Base-by-base conservation (phyloP, 2,329 filamentous ascomycete genomes). In the Botrytis paeoniae region DNA sequence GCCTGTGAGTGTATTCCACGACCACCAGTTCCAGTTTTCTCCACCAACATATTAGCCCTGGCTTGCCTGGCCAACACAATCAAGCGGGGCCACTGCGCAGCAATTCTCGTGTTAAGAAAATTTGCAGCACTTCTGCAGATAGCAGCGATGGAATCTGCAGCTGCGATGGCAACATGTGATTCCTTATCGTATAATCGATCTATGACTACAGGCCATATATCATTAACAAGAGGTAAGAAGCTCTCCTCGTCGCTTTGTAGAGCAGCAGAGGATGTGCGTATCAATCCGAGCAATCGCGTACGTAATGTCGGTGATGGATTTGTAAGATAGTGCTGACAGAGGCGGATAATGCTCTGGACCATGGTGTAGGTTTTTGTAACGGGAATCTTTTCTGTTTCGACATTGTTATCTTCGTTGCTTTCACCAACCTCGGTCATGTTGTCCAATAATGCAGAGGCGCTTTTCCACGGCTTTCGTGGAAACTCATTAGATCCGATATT, bases 301-400 rank as follows among this genome's bases (percentile, higher is more conserved):
- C 95, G 91, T 14, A 99, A 87, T 18, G 89, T 88, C 0, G 95
- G 90, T 0, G 94, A 95, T 0, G 93, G 91, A 0, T 94, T 95
- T 9, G 95, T 94, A 18, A 99, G 88, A 81, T 98, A 96, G 80
- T 97, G 91, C 79, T 97, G 95, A 8, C 94, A 95, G 1, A 97
- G 89, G 66, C 89, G 88, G 37, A 94, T 89, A 73, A 99, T 96
- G 73, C 91, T 91, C 48, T 94, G 86, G 5, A 98, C 88, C 18
- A 98, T 87, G n/a, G 86, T 86, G 81, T 97, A 97, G 0, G 93
- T 93, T 76, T 92, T 92, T 63, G 92, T 92, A 51, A 91, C 90
- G n/a, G 90, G 89, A 32, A 88, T 85, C 73, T 89, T 86, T 43
- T 87, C 81, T 81, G 76, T 65, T 81, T 45, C 61, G 39, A 48